Evolutionary conservation across 306 rosid species (phyloP), one percentile per base, ranked within the genome.

Genomic region (Cucumis melo): DNA sequence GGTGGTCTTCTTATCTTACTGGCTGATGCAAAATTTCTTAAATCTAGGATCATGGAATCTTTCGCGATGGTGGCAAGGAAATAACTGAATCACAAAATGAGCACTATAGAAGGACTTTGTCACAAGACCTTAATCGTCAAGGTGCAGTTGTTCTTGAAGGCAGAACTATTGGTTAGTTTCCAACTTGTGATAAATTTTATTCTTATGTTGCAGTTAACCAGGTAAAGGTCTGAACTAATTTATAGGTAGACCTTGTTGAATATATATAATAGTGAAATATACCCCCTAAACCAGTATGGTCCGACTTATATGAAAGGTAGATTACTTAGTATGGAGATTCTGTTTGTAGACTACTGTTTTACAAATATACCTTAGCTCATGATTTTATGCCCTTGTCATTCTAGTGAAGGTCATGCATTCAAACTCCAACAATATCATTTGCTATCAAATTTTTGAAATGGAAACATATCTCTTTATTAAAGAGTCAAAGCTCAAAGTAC

Each of bases 101-200:
- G 65, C 55, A 83, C 36, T 92, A 85, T 82, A 84, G 75, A 74
- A 89, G 97, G 84, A 94, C 95, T 63, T 81, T 94, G 84, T 92
- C 88, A 59, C 96, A 90, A 89, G 99, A 94, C 86, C 97, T 94
- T 86, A 94, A 94, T 79, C 88, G 97, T 63, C 99, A 94, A 86
- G 96, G 99, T 55, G 96, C 89, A 67, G 99, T 94, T 74, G 99
- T 94, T 87, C 99, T 94, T 51, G 95, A 90, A 86, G 99, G 99
- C 80, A 90, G 90, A 87, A 84, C 88, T 58, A 73, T 88, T 59
- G 97, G 99, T 92, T 82, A 77, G 84, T 61, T 78, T 83, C 77
- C 74, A 70, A 80, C 81, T 58, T 82, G 75, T 44, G 41, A 57
- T 77, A 71, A 70, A 51, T 36, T 56, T 7, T 75, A 32, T 61